A percentile compares a stretch with the other conserved stretches of the same genome.
Conservation (phyloP, 805 yeast genomes). For the Nakazawaea peltata region DNA sequence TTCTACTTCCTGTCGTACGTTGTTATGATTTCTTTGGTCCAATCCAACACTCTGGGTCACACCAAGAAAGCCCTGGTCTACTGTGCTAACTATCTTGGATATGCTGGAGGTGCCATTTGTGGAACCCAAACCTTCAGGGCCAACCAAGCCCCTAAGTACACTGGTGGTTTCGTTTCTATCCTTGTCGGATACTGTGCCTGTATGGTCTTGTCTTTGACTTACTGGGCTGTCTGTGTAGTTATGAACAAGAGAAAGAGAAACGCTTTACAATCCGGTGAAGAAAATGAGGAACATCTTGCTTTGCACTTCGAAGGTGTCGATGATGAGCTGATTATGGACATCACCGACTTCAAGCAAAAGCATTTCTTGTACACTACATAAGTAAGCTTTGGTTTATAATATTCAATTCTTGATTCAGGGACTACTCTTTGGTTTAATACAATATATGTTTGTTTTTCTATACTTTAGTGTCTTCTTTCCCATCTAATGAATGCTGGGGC, state of each 20-base stretch:
- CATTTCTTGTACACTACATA: slow-evolving; percentile 26
- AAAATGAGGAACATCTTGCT: slow-evolving; percentile 13
- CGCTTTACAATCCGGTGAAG: slow-evolving; percentile 4
- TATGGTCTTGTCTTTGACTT: slow-evolving; percentile 25
- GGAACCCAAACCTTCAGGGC: slow-evolving; percentile 42
- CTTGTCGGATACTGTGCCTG: slow-evolving; percentile 33
- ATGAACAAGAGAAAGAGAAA: slow-evolving; percentile 25
- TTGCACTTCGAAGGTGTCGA: slow-evolving; percentile 19
- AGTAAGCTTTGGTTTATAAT: no score
- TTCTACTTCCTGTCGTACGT: slow-evolving; percentile 25
- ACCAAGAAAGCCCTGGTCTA: slow-evolving; percentile 31
- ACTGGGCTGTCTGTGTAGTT: slow-evolving; percentile 22
- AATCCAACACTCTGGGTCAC: slow-evolving; percentile 39
- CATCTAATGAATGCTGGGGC: slow-evolving; percentile 67
- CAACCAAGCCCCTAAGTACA: slow-evolving; percentile 31
- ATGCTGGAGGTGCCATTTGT: slow-evolving; percentile 34
- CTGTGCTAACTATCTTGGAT: slow-evolving; percentile 24
- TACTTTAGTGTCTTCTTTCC: slow-evolving; percentile 73
- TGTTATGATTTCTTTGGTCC: slow-evolving; percentile 22
- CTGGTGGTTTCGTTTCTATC: slow-evolving; percentile 35
- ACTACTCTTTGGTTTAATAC: no score
- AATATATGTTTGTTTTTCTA: no score
- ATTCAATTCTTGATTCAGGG: no score
- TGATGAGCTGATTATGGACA: slow-evolving; percentile 27
- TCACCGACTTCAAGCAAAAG: slow-evolving; percentile 29